Base-by-base conservation (phyloP, 2,329 filamentous ascomycete species). In the Trichoderma semiorbis region DNA sequence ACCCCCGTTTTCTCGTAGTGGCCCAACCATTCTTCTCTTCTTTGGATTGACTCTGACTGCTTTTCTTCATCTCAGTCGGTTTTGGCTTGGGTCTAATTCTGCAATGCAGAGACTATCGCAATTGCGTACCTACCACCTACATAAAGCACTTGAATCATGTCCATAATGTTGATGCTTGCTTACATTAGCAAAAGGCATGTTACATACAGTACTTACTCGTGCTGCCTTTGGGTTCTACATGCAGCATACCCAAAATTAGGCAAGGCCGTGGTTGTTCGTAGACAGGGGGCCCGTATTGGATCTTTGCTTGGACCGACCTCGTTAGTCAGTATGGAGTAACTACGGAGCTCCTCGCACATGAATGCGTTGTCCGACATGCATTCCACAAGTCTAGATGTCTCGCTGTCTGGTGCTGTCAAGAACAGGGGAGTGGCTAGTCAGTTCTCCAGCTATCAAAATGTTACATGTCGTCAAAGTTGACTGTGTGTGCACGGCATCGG, bases 291-390 rank as follows among this genome's bases (percentile, higher is more conserved):
- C 26, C 32, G 32, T 58, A 18, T 26, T 43, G 53, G 32, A 39
- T 26, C 58, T 36, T 36, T 34, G 63, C 39, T n/a, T 64, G 50
- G 64, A 36, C 50, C 26, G n/a, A 12, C 24, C 30, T 57, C 53
- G 21, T 39, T 57, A 26, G 63, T 57, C 24, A 57, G 16, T 30
- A 60, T 60, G 66, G 26, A 53, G 57, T 21, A n/a, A n/a, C n/a
- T 62, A 69, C 66, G 50, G 64, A 67, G 64, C 64, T 36, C 64
- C 14, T 34, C 39, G 34, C 39, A 69, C 57, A 62, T 62, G 66
- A 32, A 69, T 69, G 66, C 66, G 66, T 62, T 69, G 66, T 69
- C 57, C 57, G 39, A 32, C 24, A 62, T 62, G 66, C 66, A 69
- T 62, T 36, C 39, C 57, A 32, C 32, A 36, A 53, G 18, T 60